Evolutionary conservation across 225 moss, liverwort and hornwort species (phyloP), one percentile per base, ranked within the genome.

Genomic region (Takakia lepidozioides): DNA sequence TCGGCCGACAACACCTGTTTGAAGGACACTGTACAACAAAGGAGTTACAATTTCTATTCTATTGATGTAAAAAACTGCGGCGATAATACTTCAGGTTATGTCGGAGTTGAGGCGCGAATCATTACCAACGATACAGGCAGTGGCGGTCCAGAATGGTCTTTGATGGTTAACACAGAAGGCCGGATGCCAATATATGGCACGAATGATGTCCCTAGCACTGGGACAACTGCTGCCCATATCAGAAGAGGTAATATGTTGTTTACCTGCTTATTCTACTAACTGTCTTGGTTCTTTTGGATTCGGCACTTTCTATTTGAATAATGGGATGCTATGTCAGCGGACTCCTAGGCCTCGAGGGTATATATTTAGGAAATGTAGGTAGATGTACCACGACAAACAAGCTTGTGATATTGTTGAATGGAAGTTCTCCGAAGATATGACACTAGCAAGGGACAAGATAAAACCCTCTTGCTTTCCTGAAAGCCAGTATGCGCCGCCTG

Each of bases 91-190:
- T 45, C 52, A 16, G 28, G 29, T 0, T 72, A 50, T 50, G 25
- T 77, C 46, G 53, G 60, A 38, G 77, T 77, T 6, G 64, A 64
- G 29, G 72, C 68, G 21, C 60, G 68, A 5, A 49, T 72, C 25
- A 61, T 53, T 34, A 60, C 57, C 32, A 7, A 11, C 3, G 22
- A 36, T 61, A 25, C 17, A 2, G 25, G 4, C 36, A 57, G 60
- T 2, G 50, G 61, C 36, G 17, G 60, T 23, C 67, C 63, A 10
- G 40, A 60, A 54, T 52, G 51, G 51, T 29, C 37, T 9, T 37
- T 52, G 32, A 19, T 52, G 22, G 37, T 52, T 4, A 52, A 38
- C 21, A 52, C 18, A 1, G 29, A 52, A 30, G 51, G 51, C 7
- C 19, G 22, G 14, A 22, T 52, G 34, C 51, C 51, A 34, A 3